Conservation (phyloP, 805 yeast genomes). For the Huiozyma sinensis region DNA sequence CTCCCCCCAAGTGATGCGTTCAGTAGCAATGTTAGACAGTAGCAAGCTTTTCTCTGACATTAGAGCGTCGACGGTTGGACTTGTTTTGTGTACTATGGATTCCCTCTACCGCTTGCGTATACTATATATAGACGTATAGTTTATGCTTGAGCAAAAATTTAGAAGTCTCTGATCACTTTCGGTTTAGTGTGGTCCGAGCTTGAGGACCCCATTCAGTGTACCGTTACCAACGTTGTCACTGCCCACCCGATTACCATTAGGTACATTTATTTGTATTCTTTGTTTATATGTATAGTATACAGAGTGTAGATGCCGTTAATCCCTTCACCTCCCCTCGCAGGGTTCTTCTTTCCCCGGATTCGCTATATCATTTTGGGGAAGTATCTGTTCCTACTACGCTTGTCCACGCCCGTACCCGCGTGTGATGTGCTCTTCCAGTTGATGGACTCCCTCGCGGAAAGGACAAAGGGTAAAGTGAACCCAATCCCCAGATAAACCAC, state of each 20-base stretch:
- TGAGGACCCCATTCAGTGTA: no score
- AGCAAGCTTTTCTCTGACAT: not conserved
- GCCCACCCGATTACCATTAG: no score
- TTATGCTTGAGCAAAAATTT: not conserved
- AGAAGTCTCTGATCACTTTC: no score
- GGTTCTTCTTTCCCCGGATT: no score
- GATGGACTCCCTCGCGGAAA: constrained; percentile 1
- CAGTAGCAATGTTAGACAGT: not conserved
- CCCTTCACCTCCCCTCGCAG: no score
- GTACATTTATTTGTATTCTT: no score
- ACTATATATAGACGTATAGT: not conserved
- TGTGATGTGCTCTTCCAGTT: no score
- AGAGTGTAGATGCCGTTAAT: no score
- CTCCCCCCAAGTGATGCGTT: constrained; percentile 35
- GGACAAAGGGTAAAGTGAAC: constrained; percentile 3
- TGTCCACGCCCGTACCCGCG: not conserved
- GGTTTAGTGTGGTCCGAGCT: no score
- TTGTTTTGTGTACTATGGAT: not conserved
- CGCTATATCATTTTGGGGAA: constrained; percentile 3
- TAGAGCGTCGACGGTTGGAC: not conserved
- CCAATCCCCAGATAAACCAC: constrained; percentile 1
- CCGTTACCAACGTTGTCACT: no score
- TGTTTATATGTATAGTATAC: no score
- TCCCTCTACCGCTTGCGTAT: not conserved
- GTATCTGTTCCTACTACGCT: not conserved